Evolutionary conservation across 2,329 filamentous ascomycete species (phyloP).

Genomic region (Torrubiella hemipterigena): DNA sequence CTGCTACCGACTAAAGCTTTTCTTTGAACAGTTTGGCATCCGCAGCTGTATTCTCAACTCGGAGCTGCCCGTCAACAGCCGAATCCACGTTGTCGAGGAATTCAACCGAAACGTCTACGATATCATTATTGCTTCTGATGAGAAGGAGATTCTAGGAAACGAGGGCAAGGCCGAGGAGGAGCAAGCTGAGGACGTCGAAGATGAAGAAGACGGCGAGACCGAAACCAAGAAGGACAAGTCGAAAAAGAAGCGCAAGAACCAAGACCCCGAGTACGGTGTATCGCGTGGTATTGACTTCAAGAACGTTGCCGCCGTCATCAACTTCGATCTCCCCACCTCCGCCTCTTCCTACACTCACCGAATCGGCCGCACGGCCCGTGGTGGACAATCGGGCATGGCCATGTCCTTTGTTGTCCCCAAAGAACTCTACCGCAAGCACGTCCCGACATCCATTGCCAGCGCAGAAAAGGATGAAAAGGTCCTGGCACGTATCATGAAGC

Average conservation of each 20-base stretch:
- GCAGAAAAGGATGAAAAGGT: constrained; percentile 77
- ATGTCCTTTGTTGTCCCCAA: constrained; percentile 88
- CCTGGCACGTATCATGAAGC: constrained; percentile 64
- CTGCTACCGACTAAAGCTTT: constrained; percentile 87
- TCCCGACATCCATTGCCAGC: constrained; percentile 65
- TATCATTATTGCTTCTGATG: constrained; percentile 93
- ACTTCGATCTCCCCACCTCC: constrained; percentile 85
- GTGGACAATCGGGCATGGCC: constrained; percentile 84
- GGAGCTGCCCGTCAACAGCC: constrained; percentile 83
- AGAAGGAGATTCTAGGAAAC: constrained; percentile 63
- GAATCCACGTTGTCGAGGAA: constrained; percentile 90
- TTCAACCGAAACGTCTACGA: constrained; percentile 97
- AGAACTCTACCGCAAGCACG: constrained; percentile 76
- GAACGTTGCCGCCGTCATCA: constrained; percentile 87
- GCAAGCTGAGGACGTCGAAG: constrained; percentile 27
- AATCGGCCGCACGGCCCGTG: constrained; percentile 85
- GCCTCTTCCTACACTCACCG: constrained; percentile 95
- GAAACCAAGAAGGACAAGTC: constrained; percentile 17
- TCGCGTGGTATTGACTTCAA: constrained; percentile 90
- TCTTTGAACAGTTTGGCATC: constrained; percentile 93
- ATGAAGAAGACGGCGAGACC: constrained; percentile 12
- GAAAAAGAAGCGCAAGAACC: constrained; percentile 53
- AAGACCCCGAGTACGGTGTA: constrained; percentile 85
- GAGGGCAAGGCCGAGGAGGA: constrained; percentile 33
- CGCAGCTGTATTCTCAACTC: constrained; percentile 89